Base-by-base conservation (phyloP, 2,329 filamentous ascomycete species). In the Graphilbum fragrans region DNA sequence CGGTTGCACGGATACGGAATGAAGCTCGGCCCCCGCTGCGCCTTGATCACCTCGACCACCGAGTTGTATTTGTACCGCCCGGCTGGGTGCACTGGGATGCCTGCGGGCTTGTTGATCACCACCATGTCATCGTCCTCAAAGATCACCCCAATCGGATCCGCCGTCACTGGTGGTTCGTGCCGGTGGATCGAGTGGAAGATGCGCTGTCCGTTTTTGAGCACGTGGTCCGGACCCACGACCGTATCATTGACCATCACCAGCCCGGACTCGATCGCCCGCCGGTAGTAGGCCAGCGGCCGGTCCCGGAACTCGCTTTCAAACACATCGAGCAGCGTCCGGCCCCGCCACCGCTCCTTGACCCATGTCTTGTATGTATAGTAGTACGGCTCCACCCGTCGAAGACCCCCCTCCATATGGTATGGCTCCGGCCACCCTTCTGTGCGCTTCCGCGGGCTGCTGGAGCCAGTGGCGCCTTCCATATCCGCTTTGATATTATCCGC, bases 61-160 rank as follows among this genome's bases (percentile, higher is more conserved):
- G 86, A 90, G 63, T 98, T 98, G 69, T 83, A 94, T 59, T 90
- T 87, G 67, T 98, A 98, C 38, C 92, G 79, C 6, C 92, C 92
- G 1, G 92, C 90, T 6, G 92, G 86, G 59, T 98, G 92, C 0
- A 98, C 92, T 0, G 92, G 92, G 33, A 98, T 80, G 7, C 92
- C 92, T 0, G 90, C 82, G 1, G 92, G 92, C 61, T 98, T 98
- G 65, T 95, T 87, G 58, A 98, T 94, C 47, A 96, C 88, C 45
- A 98, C 82, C 67, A 98, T 81, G 50, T 88, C 82, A 36, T 93
- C 77, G 52, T 94, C 86, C 60, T 98, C 92, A 60, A 94, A 83
- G 32, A 98, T 78, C 36, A 95, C 73, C 16, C 74, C 76, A 38
- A 98, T 81, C 0, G 84, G 76, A 34, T 84, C 75, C 16, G 78